Conservation (phyloP, 495 filamentous ascomycete species). For the Talaromyces trachyspermus region DNA sequence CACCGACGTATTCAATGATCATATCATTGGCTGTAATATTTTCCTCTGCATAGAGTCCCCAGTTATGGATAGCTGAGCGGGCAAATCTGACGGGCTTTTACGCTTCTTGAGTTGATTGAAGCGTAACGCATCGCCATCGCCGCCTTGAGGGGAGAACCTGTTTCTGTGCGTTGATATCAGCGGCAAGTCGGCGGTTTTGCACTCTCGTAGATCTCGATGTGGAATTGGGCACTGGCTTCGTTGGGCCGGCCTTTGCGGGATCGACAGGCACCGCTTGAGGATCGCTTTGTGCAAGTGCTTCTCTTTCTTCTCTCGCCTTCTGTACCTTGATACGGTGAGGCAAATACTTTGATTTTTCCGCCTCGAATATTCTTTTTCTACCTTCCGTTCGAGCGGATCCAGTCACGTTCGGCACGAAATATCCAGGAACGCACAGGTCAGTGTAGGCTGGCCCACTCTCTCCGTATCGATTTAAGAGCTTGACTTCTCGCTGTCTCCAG, state of each 20-base stretch:
- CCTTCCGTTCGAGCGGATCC: slow-evolving; percentile 90
- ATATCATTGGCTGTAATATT: slow-evolving; percentile 97
- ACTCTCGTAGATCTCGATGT: slow-evolving; percentile 83
- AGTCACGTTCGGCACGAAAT: slow-evolving; percentile 79
- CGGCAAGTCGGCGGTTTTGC: slow-evolving; percentile 88
- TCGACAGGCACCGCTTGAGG: slow-evolving; percentile 57
- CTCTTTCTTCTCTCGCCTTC: slow-evolving; percentile 77
- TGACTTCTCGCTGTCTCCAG: slow-evolving; percentile 85
- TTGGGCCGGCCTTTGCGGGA: slow-evolving; percentile 57
- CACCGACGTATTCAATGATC: slow-evolving; percentile 99
- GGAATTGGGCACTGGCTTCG: slow-evolving; percentile 69
- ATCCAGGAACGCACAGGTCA: slow-evolving; percentile 66
- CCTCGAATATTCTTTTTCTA: slow-evolving; percentile 85
- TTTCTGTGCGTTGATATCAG: slow-evolving; percentile 90
- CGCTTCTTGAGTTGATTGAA: slow-evolving; percentile 99
- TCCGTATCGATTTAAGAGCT: slow-evolving; percentile 62
- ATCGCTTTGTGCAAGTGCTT: slow-evolving; percentile 68
- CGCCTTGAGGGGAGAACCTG: slow-evolving; percentile 61
- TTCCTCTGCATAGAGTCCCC: slow-evolving; percentile 96
- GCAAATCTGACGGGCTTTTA: slow-evolving; percentile 99
- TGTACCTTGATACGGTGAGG: slow-evolving; percentile 96
- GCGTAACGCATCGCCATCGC: slow-evolving; percentile 79
- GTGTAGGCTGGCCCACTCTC: slow-evolving; percentile 44
- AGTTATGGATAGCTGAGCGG: slow-evolving; percentile 96
- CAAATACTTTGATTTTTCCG: slow-evolving; percentile 96